Percentiles rank a stretch among this genome's conserved stretches.
Evolutionary conservation across 129 eudicot species (phyloP).

Genomic region (Solidago caesia): DNA sequence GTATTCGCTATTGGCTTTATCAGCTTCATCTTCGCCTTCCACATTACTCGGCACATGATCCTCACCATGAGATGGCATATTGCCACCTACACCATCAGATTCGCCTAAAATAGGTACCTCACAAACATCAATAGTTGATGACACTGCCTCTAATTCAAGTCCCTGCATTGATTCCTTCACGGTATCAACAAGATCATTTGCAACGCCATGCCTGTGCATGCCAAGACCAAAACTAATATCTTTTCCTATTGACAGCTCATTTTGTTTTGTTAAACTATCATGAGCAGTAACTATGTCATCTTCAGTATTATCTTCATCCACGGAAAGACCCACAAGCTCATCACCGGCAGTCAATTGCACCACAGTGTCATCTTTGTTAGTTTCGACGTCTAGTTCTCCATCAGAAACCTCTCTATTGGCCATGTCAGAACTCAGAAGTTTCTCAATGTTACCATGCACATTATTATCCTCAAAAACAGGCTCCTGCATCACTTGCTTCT

Average conservation of each 20-base stretch:
- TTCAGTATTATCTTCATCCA: neutral
- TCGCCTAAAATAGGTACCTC: constrained; percentile 4
- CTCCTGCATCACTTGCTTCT: neutral
- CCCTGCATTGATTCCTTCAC: constrained; percentile 1
- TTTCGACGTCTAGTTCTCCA: neutral
- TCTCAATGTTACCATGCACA: neutral
- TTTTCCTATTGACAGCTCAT: neutral
- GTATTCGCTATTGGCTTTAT: neutral
- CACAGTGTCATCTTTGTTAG: neutral
- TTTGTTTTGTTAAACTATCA: neutral
- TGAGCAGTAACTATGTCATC: constrained; percentile 9
- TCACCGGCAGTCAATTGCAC: neutral
- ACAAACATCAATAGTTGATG: neutral
- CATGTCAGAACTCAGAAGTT: neutral
- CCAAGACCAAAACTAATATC: neutral
- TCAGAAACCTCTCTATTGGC: neutral
- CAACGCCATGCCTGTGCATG: neutral
- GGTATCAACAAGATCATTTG: constrained; percentile 5
- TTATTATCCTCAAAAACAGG: constrained; percentile 7
- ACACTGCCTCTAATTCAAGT: constrained; percentile 7
- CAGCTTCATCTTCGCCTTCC: constrained; percentile 4
- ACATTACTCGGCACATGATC: constrained; percentile 8
- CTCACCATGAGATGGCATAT: constrained; percentile 1
- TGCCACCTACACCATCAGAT: constrained; percentile 4
- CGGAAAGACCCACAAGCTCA: neutral